Evolutionary conservation across 2,329 filamentous ascomycete species (phyloP).

Genomic region (Magnaporthiopsis incrustans): DNA sequence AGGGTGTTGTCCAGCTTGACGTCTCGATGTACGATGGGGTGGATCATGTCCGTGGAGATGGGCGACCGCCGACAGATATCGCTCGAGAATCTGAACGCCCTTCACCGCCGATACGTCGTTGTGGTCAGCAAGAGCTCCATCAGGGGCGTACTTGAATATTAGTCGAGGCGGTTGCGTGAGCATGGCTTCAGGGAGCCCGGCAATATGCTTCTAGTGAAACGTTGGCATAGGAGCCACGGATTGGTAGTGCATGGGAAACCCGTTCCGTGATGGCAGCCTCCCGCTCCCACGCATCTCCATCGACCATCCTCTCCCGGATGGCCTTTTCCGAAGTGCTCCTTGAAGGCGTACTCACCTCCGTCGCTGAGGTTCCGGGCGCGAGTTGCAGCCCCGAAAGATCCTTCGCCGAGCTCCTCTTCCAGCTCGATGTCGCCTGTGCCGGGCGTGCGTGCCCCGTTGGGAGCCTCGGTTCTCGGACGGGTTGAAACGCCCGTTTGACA

Average conservation of each 20-base stretch:
- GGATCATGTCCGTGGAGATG: background rate
- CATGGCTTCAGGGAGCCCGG: background rate
- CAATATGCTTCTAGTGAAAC: background rate
- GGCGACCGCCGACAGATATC: background rate
- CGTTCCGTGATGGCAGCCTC: background rate
- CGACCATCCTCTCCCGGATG: background rate
- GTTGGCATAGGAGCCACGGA: background rate
- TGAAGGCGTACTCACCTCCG: background rate
- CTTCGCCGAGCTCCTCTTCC: background rate
- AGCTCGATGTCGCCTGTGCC: background rate
- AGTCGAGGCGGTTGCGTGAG: background rate
- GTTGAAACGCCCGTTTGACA: background rate
- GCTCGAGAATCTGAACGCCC: background rate
- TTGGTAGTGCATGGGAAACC: background rate
- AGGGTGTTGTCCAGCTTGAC: too few relatives aligned
- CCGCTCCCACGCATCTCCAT: background rate
- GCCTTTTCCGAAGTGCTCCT: background rate
- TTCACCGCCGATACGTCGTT: background rate
- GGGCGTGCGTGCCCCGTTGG: background rate
- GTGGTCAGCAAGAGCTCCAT: background rate
- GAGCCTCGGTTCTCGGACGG: background rate
- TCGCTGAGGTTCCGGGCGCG: background rate
- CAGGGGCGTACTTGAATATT: background rate
- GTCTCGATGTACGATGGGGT: too few relatives aligned
- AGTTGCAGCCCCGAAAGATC: background rate